Evolutionary conservation across 305 asterid species (phyloP), one percentile per base, ranked within the genome.

Genomic region (Fraxinus floribunda): DNA sequence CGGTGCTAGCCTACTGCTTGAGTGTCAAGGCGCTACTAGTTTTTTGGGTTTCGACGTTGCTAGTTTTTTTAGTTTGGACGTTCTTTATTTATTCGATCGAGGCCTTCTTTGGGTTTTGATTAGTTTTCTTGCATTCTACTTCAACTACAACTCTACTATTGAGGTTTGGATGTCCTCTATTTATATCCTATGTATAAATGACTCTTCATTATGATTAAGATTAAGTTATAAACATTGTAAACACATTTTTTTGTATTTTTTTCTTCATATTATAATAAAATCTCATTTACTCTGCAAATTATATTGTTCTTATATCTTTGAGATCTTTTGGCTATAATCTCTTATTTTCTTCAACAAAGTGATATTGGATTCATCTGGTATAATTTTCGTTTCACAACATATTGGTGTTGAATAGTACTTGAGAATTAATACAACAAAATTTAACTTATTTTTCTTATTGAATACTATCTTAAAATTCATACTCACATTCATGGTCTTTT

Each of bases 401-500:
- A 46, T 15, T 49, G 20, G 60, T 49, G 3, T 49, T 49, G 16
- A 4, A 15, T 1, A 13, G 60, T 49, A 49, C 22, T 52, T 18
- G 24, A 52, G 24, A 52, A 26, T 26, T 26, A 26, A 52, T 16
- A 52, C 9, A 16, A 16, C 64, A 52, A 52, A 52, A 52, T 16
- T 52, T 52, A n/a, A 5, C 24, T 16, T 16, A 2, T 41, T 41
- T 41, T 41, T 41, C 52, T 41, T 41, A 41, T 41, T 49, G 20
- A 16, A 49, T 49, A 15, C 20, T 7, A 49, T 49, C 24, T 39
- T 7, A 16, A 11, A 0, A 30, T 39, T n/a, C 18, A 9, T 29
- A 73, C 91, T 85, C 82, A 93, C 97, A 75, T 88, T 91, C 79
- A 84, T 84, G n/a, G 90, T 55, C 49, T 90, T 88, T 18, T 87